A percentile compares a stretch with the other conserved stretches of the same genome.
These are phyloP conservation scores for Chytriomyces sp. DNA, from an alignment of 192 early-diverging fungal genomes.

Conservation along the genomic window DNA sequence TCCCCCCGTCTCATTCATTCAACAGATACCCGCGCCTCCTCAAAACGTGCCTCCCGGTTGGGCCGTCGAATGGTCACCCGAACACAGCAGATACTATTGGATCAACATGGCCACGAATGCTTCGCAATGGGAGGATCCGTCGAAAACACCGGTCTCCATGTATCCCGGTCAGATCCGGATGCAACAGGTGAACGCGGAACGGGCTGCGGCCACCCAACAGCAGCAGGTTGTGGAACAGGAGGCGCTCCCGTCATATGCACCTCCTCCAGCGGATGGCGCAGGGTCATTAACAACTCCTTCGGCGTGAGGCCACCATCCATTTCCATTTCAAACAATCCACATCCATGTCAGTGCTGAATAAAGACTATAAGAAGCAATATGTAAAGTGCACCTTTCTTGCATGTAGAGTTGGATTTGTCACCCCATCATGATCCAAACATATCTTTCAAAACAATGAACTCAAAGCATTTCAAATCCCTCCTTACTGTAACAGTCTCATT, in stretches of 20 bases:
- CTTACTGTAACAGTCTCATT: no score
- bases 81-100: constrained; percentile 10
- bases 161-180: constrained; percentile 10
- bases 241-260: background rate
- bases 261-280: no score
- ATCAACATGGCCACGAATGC: background rate
- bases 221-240: background rate
- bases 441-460: no score
- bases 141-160: background rate
- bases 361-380: no score
- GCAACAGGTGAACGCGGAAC: background rate
- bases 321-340: no score
- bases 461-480: no score
- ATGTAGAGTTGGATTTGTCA: no score
- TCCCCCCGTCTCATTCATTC: background rate
- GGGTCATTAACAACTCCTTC: no score
- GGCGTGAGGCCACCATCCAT: no score
- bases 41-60: constrained; percentile 9
- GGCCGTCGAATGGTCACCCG: constrained; percentile 21
- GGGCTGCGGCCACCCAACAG: background rate
- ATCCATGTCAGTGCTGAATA: no score
- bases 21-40: background rate
- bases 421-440: no score
- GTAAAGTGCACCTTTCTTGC: no score
- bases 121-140: constrained; percentile 11